A percentile compares a stretch with the other conserved stretches of the same genome.
Conservation (phyloP, 1,139 yeast species). For the Candida gigantensis region DNA sequence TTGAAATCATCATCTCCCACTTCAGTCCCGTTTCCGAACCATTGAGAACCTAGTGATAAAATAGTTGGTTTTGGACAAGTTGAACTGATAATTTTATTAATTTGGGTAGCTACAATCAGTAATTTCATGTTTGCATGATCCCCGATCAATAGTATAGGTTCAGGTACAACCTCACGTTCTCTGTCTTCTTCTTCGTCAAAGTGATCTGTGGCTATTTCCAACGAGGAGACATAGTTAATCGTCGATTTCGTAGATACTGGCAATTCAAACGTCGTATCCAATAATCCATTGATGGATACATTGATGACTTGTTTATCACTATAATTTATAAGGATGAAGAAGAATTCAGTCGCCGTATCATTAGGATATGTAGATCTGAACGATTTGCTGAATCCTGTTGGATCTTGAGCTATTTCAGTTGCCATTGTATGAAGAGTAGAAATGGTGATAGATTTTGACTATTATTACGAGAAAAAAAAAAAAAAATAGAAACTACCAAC, state of each 20-base stretch:
- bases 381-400: slow-evolving; percentile 23
- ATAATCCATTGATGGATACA: slow-evolving; percentile 37
- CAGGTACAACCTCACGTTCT: slow-evolving; percentile 22
- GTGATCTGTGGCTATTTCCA: slow-evolving; percentile 13
- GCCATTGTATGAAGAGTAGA: slow-evolving; percentile 6
- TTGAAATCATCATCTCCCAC: slow-evolving; percentile 37
- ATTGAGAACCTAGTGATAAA: slow-evolving; percentile 41
- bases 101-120: slow-evolving; percentile 45
- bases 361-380: slow-evolving; percentile 18
- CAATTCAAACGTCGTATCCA: slow-evolving; percentile 45
- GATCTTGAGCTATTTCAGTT: slow-evolving; percentile 16
- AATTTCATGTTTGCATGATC: slow-evolving; percentile 42
- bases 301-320: slow-evolving; percentile 38
- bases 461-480: background rate
- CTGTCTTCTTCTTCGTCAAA: slow-evolving; percentile 12
- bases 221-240: slow-evolving; percentile 21
- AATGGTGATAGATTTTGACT: background rate
- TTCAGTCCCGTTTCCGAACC: slow-evolving; percentile 47
- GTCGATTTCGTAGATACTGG: slow-evolving; percentile 40
- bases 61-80: slow-evolving; percentile 35
- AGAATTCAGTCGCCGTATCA: slow-evolving; percentile 21
- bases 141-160: slow-evolving; percentile 43
- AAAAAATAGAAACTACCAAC: background rate
- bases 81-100: slow-evolving; percentile 36
- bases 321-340: slow-evolving; percentile 39